These are phyloP conservation scores for Kalanchoe fedtschenkoi DNA, from an alignment of 164 flowering plant species.

Conservation along the genomic window DNA sequence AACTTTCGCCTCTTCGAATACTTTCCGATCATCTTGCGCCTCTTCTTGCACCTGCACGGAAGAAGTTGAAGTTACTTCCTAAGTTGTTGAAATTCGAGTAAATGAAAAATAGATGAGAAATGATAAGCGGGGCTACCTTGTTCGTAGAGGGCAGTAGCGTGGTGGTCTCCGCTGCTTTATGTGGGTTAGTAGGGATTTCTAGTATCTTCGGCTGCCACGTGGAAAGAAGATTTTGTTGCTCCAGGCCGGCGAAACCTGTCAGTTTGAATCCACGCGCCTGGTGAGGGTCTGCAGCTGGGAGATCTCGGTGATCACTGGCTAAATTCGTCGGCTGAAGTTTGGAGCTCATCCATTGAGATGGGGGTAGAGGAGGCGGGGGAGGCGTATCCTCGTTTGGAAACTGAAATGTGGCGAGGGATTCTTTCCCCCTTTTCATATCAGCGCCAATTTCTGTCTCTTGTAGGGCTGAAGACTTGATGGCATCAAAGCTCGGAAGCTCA, in stretches of 20 bases:
- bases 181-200: neutral
- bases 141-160: conserved; percentile 14
- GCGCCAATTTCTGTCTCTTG: conserved; percentile 15
- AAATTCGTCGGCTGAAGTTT: conserved; percentile 18
- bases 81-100: neutral
- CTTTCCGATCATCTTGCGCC: conserved; percentile 22
- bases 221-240: conserved; percentile 12
- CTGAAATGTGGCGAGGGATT: conserved; percentile 7
- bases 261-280: conserved; percentile 16
- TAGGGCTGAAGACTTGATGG: conserved; percentile 17
- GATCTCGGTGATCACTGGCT: conserved; percentile 15
- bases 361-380: conserved; percentile 62
- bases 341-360: conserved; percentile 39
- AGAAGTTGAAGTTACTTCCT: neutral
- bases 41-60: conserved; percentile 20
- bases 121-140: conserved; percentile 17
- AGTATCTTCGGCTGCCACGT: conserved; percentile 14
- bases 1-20: conserved; percentile 18
- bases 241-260: conserved; percentile 15
- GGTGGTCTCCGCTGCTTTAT: conserved; percentile 10
- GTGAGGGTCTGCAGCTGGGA: conserved; percentile 16
- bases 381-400: conserved; percentile 23
- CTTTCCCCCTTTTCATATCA: conserved; percentile 10
- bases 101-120: neutral
- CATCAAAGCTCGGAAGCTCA: conserved; percentile 40